Conservation (phyloP, 768 basidiomycete species). For the Mycena latifolia region DNA sequence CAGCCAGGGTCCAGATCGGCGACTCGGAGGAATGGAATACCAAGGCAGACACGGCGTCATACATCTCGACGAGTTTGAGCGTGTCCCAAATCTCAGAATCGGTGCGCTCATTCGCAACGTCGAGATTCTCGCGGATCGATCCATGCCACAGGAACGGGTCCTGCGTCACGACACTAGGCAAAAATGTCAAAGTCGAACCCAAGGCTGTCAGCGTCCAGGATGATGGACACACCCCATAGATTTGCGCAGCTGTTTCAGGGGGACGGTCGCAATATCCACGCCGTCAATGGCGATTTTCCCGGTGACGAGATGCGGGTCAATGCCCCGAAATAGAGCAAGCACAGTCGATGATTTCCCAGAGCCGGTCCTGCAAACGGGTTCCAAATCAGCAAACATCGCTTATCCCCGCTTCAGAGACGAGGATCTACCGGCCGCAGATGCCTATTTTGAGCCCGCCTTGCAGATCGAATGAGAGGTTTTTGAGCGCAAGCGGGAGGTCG, state of each 20-base stretch:
- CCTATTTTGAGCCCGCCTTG: constrained; percentile 16
- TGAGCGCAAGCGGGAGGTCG: constrained; percentile 12
- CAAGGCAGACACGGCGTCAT: constrained; percentile 28
- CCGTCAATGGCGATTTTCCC: constrained; percentile 28
- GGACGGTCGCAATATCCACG: constrained; percentile 25
- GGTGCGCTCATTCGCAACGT: constrained; percentile 13
- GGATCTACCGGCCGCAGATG: constrained; percentile 26
- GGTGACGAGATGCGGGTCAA: constrained; percentile 31
- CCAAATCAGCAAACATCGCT: background rate
- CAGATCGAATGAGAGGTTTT: constrained; percentile 18
- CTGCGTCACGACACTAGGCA: constrained; percentile 25
- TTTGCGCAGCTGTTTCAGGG: constrained; percentile 16
- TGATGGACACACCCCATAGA: constrained; percentile 24
- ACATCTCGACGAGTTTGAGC: constrained; percentile 30
- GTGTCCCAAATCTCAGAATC: constrained; percentile 30
- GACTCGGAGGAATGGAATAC: background rate
- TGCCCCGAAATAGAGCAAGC: constrained; percentile 27
- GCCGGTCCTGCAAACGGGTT: constrained; percentile 17
- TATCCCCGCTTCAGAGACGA: background rate
- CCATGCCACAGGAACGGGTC: constrained; percentile 35
- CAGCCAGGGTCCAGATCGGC: background rate
- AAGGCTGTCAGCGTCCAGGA: background rate
- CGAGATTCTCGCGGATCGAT: constrained; percentile 29
- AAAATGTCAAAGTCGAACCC: background rate
- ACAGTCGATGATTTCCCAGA: constrained; percentile 32